Evolutionary conservation across 2,329 filamentous ascomycete species (phyloP), one percentile per base, ranked within the genome.

Genomic region (Claviceps cyperi): DNA sequence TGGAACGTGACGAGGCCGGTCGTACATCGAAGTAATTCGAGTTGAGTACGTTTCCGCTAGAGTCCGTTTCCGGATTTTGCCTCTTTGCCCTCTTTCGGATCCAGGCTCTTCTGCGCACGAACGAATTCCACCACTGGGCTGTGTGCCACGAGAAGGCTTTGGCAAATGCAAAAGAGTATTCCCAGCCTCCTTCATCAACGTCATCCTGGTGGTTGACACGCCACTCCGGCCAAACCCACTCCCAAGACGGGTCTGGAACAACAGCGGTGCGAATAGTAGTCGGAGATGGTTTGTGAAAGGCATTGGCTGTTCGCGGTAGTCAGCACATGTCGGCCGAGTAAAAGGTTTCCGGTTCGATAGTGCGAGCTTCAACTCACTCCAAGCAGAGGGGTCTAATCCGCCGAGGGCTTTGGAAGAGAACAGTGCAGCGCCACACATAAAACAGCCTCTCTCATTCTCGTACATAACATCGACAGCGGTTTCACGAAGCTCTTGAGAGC

Each of bases 201-300:
- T 84, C 83, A 2, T 84, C 78, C 71, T 91, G 87, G 76, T 87
- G 70, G 52, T 78, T 75, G 56, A 84, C 60, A 28, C 69, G 72
- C 81, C 80, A 84, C 48, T 80, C 78, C 2, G 78, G 72, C 78
- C 79, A 83, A 1, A 69, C 80, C 92, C 92, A 98, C 62, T 87
- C 81, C 92, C 92, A 98, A 54, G 83, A 87, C 5, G 92, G 92
- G 62, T 98, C 92, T 0, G 92, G 92, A 1, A 95, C 80, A 64
- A 96, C 90, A 0, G 91, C 89, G 53, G 88, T 96, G 52, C 83
- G 78, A 54, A 91, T 94, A 62, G 75, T 69, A 9, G 78, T 83
- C 11, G 77, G 76, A 48, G 77, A 81, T 11, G 77, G 65, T 53
- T 77, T 78, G 57, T 80, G 73, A 22, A 70, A 76, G 19, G 68